Evolutionary conservation across 257 asterid species (phyloP).

Genomic region (Scutellaria barbata): DNA sequence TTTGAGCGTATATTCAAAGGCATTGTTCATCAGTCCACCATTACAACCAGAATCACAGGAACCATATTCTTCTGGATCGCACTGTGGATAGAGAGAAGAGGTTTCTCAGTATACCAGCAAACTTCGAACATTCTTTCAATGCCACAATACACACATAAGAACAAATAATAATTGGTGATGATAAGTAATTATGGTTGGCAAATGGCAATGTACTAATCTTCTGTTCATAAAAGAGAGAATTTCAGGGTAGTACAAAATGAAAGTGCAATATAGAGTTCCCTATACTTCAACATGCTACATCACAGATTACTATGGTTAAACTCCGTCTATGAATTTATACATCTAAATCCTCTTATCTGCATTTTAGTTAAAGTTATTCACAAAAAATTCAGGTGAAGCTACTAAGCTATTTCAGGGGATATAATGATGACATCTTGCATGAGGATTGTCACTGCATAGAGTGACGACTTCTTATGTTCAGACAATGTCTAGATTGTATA

Average conservation of each 20-base stretch:
- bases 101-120: not conserved
- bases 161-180: not conserved
- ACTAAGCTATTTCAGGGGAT: not conserved
- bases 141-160: not conserved
- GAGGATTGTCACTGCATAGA: not conserved
- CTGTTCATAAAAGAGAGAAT: not conserved
- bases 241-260: not conserved
- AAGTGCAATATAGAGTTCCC: not conserved
- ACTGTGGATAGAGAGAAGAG: conserved; percentile 45
- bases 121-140: not conserved
- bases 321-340: too few species aligned
- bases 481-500: not conserved
- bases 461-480: not conserved
- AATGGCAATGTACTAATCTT: not conserved
- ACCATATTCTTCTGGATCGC: conserved; percentile 65
- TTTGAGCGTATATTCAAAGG: conserved; percentile 80
- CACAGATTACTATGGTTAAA: not conserved
- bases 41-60: conserved; percentile 83
- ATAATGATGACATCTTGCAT: not conserved
- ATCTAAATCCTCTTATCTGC: too few species aligned
- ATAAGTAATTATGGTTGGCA: too few species aligned
- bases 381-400: not conserved
- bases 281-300: not conserved
- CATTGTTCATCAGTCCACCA: conserved; percentile 92
- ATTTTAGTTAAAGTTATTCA: not conserved